Evolutionary conservation across 805 yeast species (phyloP), one percentile per base, ranked within the genome.

Genomic region (Nakazawaea ambrosiae): DNA sequence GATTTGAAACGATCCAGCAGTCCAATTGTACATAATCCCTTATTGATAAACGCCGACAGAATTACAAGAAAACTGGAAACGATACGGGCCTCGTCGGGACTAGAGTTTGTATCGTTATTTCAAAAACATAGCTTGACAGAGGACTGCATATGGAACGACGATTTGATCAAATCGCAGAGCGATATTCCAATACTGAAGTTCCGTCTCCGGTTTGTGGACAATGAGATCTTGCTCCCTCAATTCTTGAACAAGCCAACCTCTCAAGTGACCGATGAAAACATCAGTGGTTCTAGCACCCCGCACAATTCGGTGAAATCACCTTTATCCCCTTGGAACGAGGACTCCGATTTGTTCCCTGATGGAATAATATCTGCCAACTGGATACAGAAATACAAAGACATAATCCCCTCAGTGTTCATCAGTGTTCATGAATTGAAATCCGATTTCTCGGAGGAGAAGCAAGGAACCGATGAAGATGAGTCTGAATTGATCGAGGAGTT

Each of bases 371-470:
- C 70, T 2, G 45, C 50, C 1, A 57, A 68, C 19, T 79, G 85
- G 86, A 41, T 76, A 11, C 61, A 64, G 25, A 77, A 75, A 47
- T 73, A 77, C 47, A 55, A 58, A 20, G 57, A 63, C n/a, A 39
- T 57, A 3, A 29, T 61, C n/a, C 84, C 85, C 0, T 46, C 69
- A 1, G 65, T 70, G 0, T 63, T 67, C 29, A 54, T 78, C 2
- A 50, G 69, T 2, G 63, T 74, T 26, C 65, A 66, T 45, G 66
- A 66, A 34, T 42, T 72, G 11, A 50, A 49, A 15, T 55, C 55
- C 9, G 66, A 61, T 16, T 47, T 50, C 3, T 42, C 48, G 1
- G 57, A 55, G 19, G 38, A 28, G 2, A 42, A 45, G 9, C 49
- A 47, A 12, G 42, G 54, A 4, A 44, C 41, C 14, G 36, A 41